Evolutionary conservation across 306 rosid species (phyloP), one percentile per base, ranked within the genome.

Genomic region (Mimosa bimucronata): DNA sequence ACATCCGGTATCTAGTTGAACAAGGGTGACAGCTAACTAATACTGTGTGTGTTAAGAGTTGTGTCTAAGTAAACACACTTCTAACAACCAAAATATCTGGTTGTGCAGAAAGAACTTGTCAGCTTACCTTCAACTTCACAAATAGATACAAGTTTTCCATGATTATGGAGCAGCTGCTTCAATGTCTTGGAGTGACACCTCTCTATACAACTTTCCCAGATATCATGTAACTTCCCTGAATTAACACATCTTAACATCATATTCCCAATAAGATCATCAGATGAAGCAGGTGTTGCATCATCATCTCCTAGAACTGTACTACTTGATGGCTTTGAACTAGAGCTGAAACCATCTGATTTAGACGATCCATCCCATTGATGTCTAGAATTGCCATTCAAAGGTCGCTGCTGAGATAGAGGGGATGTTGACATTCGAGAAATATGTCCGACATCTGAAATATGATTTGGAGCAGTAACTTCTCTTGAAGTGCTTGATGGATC

Each of bases 131-230:
- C 97, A 82, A 88, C 86, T 88, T 96, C 98, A 62, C 97, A 90
- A 76, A 96, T 83, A 76, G 99, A 93, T 82, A 96, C 91, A 80
- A 96, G 98, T 84, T 91, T 91, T 83, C 99, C 99, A 74, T 96
- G 89, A 83, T 79, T 77, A 73, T 79, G 88, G 64, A 96, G 92
- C 69, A 96, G 86, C 88, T 90, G 99, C 82, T 92, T 89, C 85
- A 96, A 80, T 58, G 99, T 93, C 88, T 90, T 96, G 23, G 98
- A 96, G 82, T 96, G 99, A 72, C 99, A 96, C 80, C 81, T 88
- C 86, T 82, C 92, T 28, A 95, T 96, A 84, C 97, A 93, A 53
- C 66, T 87, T 46, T 76, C 88, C 99, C 99, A 96, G 71, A 96
- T 81, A 81, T 86, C 89, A 71, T 72, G 80, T 83, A 95, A 83